A percentile compares a stretch with the other conserved stretches of the same genome.
Conservation (phyloP, 176 grass and related monocot genomes). For the Areca catechu region DNA sequence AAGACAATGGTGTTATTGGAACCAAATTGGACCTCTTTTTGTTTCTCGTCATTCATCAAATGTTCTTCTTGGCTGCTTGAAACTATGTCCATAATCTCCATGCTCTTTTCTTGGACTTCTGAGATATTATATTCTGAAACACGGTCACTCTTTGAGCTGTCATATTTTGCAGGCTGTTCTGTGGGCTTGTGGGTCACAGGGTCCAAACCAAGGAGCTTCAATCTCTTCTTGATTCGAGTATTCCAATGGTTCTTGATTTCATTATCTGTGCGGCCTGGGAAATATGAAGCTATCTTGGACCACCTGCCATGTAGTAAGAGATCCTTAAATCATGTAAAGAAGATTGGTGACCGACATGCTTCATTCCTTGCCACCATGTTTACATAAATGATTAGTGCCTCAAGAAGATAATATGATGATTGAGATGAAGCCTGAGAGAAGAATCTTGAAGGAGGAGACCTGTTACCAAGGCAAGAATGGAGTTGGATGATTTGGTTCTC, state of each 20-base stretch:
- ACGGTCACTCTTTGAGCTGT: too few species aligned
- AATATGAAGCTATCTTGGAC: conserved; percentile 29
- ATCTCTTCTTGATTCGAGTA: conserved; percentile 26
- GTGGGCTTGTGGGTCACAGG: conserved; percentile 1
- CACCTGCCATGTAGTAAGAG: conserved; percentile 4
- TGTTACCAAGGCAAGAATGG: conserved; percentile 3
- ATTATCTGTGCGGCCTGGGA: conserved; percentile 29
- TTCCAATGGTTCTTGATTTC: conserved; percentile 39
- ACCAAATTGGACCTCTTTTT: neutral
- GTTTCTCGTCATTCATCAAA: neutral
- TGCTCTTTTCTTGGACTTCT: neutral
- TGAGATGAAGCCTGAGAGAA: too few species aligned
- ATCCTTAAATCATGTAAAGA: too few species aligned
- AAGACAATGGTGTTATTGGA: too few species aligned
- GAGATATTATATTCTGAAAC: neutral
- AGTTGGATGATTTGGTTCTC: conserved; percentile 12
- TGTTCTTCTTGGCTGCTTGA: too few species aligned
- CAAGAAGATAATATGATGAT: too few species aligned
- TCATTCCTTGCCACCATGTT: too few species aligned
- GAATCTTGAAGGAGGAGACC: neutral
- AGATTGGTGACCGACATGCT: too few species aligned
- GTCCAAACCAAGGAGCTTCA: conserved; percentile 22
- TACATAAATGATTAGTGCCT: too few species aligned
- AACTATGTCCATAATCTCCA: neutral
- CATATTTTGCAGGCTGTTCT: neutral